Evolutionary conservation across 192 early-diverging fungal genomes (phyloP), one percentile per base, ranked within the genome.

Genomic region (Pilobolus umbonatus): DNA sequence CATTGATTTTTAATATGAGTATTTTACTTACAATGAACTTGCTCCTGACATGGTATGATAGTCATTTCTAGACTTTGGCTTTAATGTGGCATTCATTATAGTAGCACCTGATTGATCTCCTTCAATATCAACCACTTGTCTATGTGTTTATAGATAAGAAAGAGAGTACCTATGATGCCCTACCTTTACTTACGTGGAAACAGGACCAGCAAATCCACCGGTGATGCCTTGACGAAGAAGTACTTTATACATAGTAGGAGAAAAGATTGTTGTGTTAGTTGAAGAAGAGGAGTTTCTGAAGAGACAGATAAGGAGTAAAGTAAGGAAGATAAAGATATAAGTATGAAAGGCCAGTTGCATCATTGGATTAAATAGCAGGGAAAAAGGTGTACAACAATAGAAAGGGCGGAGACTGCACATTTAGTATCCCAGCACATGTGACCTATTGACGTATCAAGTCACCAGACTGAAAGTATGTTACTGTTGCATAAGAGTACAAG

Each of bases 151-250:
- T 11, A 42, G 43, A 48, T 24, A 26, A 36, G 39, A 46, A 14
- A 48, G 17, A 9, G 22, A 36, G 24, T 36, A 34, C 17, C 4
- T 11, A 34, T 11, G 38, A 7, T 19, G 45, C 44, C 22, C 9
- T 14, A 7, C 12, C 14, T 1, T 44, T 29, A 71, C 64, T 60
- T 62, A 72, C 69, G 52, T 66, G 3, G 56, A n/a, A 9, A 43
- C 56, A 17, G 64, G 64, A 4, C 64, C 69, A 38, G 53, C 64
- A 47, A 72, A 61, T 1, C 69, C 69, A 26, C 69, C 69, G 17
- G 54, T 55, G 34, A 72, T 72, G 32, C 63, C 69, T 58, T 72
- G 47, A 44, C 60, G 57, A 21, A 65, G 45, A 53, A 62, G 28
- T 9, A 72, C 46, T 61, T 65, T 57, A 40, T n/a, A n/a, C n/a